These are phyloP conservation scores for Nannizzia gypsea DNA, from an alignment of 2,329 filamentous ascomycete genomes.

Conservation along the genomic window DNA sequence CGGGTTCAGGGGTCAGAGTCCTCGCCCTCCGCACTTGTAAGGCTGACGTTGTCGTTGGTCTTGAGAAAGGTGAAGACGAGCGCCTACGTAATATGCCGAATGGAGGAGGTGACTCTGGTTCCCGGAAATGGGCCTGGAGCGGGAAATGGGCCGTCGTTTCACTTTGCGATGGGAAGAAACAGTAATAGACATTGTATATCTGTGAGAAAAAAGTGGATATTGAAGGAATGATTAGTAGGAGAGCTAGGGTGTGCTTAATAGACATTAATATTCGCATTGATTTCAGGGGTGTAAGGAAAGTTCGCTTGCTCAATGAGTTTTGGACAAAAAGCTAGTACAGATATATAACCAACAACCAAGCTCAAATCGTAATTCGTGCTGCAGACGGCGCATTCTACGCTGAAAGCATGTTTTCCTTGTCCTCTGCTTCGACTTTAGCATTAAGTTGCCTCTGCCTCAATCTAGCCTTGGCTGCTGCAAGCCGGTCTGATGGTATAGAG, in stretches of 20 bases:
- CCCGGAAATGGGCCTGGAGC: constrained; percentile 84
- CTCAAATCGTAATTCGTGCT: background rate
- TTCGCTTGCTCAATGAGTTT: background rate
- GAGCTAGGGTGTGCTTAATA: background rate
- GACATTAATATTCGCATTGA: background rate
- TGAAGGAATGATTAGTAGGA: too few species aligned
- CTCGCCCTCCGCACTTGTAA: constrained; percentile 90
- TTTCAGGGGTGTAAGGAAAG: background rate
- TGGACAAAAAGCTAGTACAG: background rate
- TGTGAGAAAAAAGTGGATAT: background rate
- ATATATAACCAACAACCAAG: background rate
- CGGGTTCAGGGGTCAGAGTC: constrained; percentile 68
- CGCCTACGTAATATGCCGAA: constrained; percentile 55
- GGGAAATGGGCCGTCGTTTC: constrained; percentile 96
- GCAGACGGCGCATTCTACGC: background rate
- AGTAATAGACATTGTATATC: background rate
- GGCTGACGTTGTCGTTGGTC: constrained; percentile 84
- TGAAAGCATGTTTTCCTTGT: constrained; percentile 24
- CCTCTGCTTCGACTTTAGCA: constrained; percentile 15
- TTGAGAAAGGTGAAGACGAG: constrained; percentile 74
- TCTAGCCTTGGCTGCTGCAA: constrained; percentile 26
- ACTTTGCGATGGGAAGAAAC: constrained; percentile 58
- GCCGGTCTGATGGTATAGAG: constrained; percentile 23
- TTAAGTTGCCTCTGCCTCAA: constrained; percentile 23
- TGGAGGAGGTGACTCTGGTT: constrained; percentile 57